A percentile compares a stretch with the other conserved stretches of the same genome.
Conservation (phyloP, 306 rosid genomes). For the Quercus glauca region DNA sequence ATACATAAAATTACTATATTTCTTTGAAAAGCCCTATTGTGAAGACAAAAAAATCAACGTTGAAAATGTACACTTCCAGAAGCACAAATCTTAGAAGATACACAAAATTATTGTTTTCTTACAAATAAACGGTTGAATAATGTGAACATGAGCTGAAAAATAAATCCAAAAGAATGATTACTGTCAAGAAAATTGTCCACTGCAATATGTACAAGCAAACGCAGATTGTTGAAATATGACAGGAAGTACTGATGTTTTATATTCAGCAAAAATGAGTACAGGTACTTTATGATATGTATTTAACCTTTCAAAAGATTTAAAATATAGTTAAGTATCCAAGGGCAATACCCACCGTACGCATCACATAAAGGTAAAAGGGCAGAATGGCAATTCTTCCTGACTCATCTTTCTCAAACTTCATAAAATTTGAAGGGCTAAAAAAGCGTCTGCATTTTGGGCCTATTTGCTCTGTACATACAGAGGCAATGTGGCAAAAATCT, state of each 20-base stretch:
- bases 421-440: constrained; percentile 98
- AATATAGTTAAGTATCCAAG: neutral
- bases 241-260: no score
- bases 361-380: constrained; percentile 98
- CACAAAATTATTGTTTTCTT: neutral
- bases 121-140: no score
- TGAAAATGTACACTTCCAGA: neutral
- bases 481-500: constrained; percentile 98
- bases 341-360: constrained; percentile 84
- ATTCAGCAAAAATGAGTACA: neutral
- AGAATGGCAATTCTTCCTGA: constrained; percentile 99
- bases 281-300: neutral
- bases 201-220: neutral
- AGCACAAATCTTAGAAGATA: neutral
- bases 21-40: neutral
- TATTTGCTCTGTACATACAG: constrained; percentile 97
- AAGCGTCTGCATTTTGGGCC: constrained; percentile 94
- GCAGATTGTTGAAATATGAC: neutral
- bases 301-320: neutral
- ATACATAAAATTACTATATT: neutral
- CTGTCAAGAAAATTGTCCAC: neutral
- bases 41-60: neutral
- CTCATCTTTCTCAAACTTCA: constrained; percentile 99
- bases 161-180: neutral
- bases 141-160: no score